A percentile compares a stretch with the other conserved stretches of the same genome.
phyloP scores from a whole-genome alignment of 331 rosid species.

The Spiraea crenata region DNA sequence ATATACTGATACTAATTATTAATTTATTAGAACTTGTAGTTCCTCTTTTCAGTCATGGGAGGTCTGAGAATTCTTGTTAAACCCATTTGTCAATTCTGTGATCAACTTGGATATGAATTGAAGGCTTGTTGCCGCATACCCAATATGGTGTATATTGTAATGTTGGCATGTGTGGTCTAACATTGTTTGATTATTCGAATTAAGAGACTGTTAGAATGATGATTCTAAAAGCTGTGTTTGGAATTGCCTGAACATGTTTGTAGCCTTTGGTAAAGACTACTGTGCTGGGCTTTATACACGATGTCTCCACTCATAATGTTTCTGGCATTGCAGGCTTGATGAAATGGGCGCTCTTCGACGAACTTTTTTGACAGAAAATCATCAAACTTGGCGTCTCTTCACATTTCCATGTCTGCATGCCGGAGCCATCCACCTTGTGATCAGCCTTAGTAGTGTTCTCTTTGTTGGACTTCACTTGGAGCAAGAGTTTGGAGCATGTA shows the following conservation, averaged over 20 bases:
- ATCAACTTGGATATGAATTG: neutral
- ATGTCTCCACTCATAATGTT: slow-evolving; percentile 4
- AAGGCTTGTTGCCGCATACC: neutral
- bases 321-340: slow-evolving; percentile 54
- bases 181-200: neutral
- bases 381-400: slow-evolving; percentile 76
- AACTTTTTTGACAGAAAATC: slow-evolving; percentile 40
- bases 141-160: neutral
- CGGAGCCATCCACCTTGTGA: slow-evolving; percentile 73
- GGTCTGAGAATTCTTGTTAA: neutral
- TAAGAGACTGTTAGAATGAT: neutral
- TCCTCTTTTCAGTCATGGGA: neutral
- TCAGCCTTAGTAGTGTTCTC: slow-evolving; percentile 68
- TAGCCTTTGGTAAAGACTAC: neutral
- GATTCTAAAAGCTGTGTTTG: neutral
- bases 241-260: slow-evolving; percentile 9
- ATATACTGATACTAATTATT: neutral
- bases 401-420: slow-evolving; percentile 80
- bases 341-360: slow-evolving; percentile 78
- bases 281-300: neutral
- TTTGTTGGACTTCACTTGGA: slow-evolving; percentile 75
- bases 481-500: slow-evolving; percentile 70
- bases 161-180: neutral
- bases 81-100: neutral
- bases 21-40: neutral